Evolutionary conservation across 441 rosid genomes (phyloP), one percentile per base, ranked within the genome.

Genomic region (Hura crepitans): DNA sequence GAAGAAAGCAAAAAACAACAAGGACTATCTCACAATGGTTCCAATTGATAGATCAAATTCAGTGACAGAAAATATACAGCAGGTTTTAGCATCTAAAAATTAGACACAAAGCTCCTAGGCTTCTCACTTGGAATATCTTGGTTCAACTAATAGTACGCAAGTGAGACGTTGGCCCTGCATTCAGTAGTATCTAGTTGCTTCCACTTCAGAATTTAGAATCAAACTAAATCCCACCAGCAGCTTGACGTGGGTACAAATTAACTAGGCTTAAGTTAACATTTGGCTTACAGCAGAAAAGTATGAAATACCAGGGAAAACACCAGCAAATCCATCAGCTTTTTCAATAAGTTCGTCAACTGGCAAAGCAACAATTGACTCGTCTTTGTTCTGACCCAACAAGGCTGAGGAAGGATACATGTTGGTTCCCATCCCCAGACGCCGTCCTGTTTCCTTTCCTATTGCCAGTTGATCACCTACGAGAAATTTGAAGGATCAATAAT

Each of bases 361-460:
- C 45, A 90, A 75, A 2, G 86, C 68, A 39, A 85, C 86, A 42
- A 85, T 74, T n/a, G 86, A 74, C 13, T 78, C 82, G 47, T 91
- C 96, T 78, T 86, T 86, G 72, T 77, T 64, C 53, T 82, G 78
- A 3, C 89, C 89, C 45, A 91, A 86, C 17, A 91, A 85, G 62
- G 93, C 84, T 35, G 93, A 80, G 13, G 91, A 91, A 17, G 97
- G 97, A 69, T 91, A 87, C 93, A 91, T 91, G 77, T 91, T 87
- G 35, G 95, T 87, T 64, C 94, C 95, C 91, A 91, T 91, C 46
- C 97, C 97, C 43, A 89, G 97, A 70, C 97, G 86, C 37, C 96
- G 97, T 13, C 91, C 92, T 2, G 96, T 91, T 77, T 91, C 96
- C 59, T 81, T 91, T 46, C 88, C 97, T 39, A 91, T 91, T 62